These are phyloP conservation scores for Raddia guianensis DNA, from an alignment of 176 grass and related monocot species.

Conservation along the genomic window DNA sequence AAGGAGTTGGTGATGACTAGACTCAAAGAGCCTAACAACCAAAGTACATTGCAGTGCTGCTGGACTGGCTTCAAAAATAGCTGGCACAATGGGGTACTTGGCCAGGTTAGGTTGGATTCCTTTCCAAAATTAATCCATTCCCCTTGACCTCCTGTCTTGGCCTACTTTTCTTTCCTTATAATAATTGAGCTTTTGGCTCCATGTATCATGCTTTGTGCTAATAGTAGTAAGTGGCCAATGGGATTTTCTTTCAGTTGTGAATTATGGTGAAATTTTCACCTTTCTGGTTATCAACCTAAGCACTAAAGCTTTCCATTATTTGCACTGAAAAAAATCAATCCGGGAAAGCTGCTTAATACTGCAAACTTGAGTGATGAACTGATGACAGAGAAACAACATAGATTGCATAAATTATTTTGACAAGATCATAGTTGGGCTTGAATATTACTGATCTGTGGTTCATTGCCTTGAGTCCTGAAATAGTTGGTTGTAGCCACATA, in stretches of 20 bases:
- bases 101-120: constrained; percentile 34
- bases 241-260: not conserved
- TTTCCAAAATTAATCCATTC: constrained; percentile 12
- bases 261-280: not conserved
- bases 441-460: not conserved
- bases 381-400: not conserved
- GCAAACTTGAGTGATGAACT: not conserved
- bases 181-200: not conserved
- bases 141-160: not conserved
- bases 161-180: constrained; percentile 26
- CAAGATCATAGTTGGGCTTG: not conserved
- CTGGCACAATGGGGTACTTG: constrained; percentile 3
- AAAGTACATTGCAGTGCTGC: constrained; percentile 6
- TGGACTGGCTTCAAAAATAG: constrained; percentile 28
- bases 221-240: not conserved
- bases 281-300: not conserved
- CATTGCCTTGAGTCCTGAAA: not conserved
- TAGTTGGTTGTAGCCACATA: not conserved
- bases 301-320: not conserved
- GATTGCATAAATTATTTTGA: not conserved
- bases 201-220: not conserved
- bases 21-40: not conserved
- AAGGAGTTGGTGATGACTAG: constrained; percentile 3
- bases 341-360: not conserved
- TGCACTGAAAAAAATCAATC: not conserved